Base-by-base conservation (phyloP, 345 rosid genomes). In the Melaleuca quinquenervia region DNA sequence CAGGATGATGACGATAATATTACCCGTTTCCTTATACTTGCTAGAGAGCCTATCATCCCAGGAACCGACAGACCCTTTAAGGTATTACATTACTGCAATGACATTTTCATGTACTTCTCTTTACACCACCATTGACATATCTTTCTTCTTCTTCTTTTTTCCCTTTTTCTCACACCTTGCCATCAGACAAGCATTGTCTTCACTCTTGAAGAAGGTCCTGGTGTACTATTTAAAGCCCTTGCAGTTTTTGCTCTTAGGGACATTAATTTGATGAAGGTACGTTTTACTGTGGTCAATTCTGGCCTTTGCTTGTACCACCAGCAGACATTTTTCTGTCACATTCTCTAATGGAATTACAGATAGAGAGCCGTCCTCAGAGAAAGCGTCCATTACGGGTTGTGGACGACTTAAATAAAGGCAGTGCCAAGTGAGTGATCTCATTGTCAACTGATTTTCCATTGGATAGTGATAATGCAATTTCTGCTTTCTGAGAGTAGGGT, bases 191-290 rank as follows among this genome's bases (percentile, higher is more conserved):
- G 99, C 91, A 95, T 97, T 64, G 99, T 94, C 89, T 97, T 96
- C 92, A 90, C 98, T 53, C 89, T 97, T n/a, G 98, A 96, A 88
- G 98, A 96, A 91, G 99, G 99, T 84, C 96, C 98, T 21, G 99
- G 98, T 29, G 85, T 93, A 88, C 92, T 97, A 85, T 95, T 96
- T 90, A 95, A 95, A 88, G 99, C 98, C 70, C 91, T 97, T 86
- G 95, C 98, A 45, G 99, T 94, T 85, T 97, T 97, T 91, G 94
- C 98, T 53, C 86, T 93, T 88, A 92, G 99, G 91, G 90, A 89
- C 92, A 97, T 97, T 88, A 92, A 88, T 91, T 92, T 97, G 90
- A 90, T 95, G n/a, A 96, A 96, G 95, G 98, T 92, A 89, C 85
- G 82, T 80, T 50, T 32, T 64, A 58, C 52, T 60, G 12, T 82